Evolutionary conservation across 352 stramenopile genomes (phyloP), one percentile per base, ranked within the genome.

Genomic region (Phytopythium boreale): DNA sequence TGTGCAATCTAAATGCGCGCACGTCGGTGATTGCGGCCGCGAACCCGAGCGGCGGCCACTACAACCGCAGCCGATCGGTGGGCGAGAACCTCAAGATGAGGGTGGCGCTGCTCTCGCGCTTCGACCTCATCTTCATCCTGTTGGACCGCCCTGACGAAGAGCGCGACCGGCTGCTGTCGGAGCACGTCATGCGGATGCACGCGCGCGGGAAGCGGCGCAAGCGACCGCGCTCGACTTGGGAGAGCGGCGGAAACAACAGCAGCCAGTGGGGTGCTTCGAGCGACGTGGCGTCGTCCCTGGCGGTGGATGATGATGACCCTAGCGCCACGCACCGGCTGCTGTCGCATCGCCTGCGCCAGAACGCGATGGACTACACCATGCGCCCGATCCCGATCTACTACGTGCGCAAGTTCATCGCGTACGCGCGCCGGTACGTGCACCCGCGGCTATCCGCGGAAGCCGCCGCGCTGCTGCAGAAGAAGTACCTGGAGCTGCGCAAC

Each of bases 41-140:
- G 0, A 99, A 99, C 79, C 97, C 97, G 8, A 96, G 93, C 53
- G 95, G 96, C 56, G 97, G 97, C 9, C 94, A 98, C 66, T 99
- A 99, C 74, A 96, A 99, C 66, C 88, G 97, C 61, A 82, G 81
- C 63, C 97, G 97, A 14, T 98, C 90, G 12, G 93, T 99, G 15
- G 71, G 88, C 17, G 96, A 99, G 69, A 99, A 99, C 78, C 71
- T 99, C 2, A 98, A 98, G 64, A 98, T 99, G 93, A 93, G 93
- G 63, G 84, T 93, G 11, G 93, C 97, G 17, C 74, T 99, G 53
- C 82, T 99, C 15, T 98, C 90, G 41, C 87, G 97, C 19, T 99
- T 99, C 68, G 97, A 99, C 73, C 75, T 99, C 41, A 88, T 99
- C 1, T 99, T 98, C 67, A 97, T 99, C 63, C 64, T 99, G 20